A percentile compares a stretch with the other conserved stretches of the same genome.
phyloP scores from a whole-genome alignment of 345 rosid species.

The Acer saccharum region DNA sequence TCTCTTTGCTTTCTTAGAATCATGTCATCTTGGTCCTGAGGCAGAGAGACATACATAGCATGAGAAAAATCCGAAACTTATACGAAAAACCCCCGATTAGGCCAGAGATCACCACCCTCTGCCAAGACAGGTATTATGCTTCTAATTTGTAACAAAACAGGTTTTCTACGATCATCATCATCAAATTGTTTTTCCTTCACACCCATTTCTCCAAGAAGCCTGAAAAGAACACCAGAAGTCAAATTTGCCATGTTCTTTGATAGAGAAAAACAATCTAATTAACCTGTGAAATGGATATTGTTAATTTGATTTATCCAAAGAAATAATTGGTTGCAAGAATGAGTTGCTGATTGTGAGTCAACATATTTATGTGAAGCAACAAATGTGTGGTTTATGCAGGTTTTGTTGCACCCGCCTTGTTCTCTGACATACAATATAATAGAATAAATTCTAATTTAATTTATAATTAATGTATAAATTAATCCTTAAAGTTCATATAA shows the following conservation, averaged over 20 bases:
- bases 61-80: slow-evolving; percentile 68
- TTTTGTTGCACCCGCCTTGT: no score
- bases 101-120: slow-evolving; percentile 64
- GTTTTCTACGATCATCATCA: slow-evolving; percentile 29
- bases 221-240: slow-evolving; percentile 57
- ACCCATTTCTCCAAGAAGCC: slow-evolving; percentile 57
- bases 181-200: slow-evolving; percentile 29
- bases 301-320: no score
- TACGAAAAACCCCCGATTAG: slow-evolving; percentile 69
- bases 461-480: no score
- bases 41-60: slow-evolving; percentile 61
- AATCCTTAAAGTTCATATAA: no score
- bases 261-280: slow-evolving; percentile 2
- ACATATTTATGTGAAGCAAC: no score
- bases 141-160: slow-evolving; percentile 64
- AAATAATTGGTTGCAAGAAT: background rate
- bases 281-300: no score
- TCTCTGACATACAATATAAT: no score
- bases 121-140: slow-evolving; percentile 76
- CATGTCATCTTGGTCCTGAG: slow-evolving; percentile 65
- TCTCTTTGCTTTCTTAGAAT: no score
- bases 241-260: slow-evolving; percentile 43
- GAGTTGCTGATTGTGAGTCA: no score
- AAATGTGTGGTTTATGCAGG: no score
- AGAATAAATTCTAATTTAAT: no score